Conservation (phyloP, 106 monocot species). For the Phalaenopsis equestris region DNA sequence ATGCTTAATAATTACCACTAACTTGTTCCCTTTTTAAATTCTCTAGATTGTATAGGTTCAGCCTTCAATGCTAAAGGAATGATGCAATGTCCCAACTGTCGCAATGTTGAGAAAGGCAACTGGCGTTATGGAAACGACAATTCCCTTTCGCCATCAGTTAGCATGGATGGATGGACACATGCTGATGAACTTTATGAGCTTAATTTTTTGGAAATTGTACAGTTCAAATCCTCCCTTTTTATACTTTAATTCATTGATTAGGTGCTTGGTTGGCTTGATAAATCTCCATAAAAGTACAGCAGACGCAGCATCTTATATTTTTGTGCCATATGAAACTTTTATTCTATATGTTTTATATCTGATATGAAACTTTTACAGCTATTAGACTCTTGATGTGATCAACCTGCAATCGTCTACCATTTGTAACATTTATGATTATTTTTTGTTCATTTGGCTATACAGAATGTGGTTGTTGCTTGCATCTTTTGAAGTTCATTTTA, state of each 20-base stretch:
- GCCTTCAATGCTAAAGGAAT: slow-evolving; percentile 81
- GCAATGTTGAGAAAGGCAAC: slow-evolving; percentile 69
- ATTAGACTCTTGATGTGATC: not conserved
- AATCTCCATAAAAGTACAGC: not conserved
- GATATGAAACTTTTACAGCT: not conserved
- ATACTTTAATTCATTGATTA: not conserved
- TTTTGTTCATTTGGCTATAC: not conserved
- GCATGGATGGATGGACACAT: slow-evolving; percentile 47
- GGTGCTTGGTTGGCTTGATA: not conserved
- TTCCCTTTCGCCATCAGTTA: slow-evolving; percentile 31
- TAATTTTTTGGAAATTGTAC: slow-evolving; percentile 50
- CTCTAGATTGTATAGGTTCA: slow-evolving; percentile 81
- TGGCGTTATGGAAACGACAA: slow-evolving; percentile 66
- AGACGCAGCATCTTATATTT: not conserved
- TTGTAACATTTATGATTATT: not conserved
- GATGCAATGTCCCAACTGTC: slow-evolving; percentile 89
- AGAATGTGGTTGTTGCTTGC: not conserved
- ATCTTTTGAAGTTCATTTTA: not conserved
- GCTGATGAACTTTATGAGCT: slow-evolving; percentile 62
- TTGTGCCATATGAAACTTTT: not conserved
- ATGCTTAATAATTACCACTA: not conserved
- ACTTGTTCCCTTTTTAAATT: slow-evolving; percentile 12
- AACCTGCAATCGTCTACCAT: not conserved
- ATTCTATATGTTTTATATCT: not conserved
- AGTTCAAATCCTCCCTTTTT: not conserved